Conservation (phyloP, 305 asterid genomes). For the Salvia sclarea region DNA sequence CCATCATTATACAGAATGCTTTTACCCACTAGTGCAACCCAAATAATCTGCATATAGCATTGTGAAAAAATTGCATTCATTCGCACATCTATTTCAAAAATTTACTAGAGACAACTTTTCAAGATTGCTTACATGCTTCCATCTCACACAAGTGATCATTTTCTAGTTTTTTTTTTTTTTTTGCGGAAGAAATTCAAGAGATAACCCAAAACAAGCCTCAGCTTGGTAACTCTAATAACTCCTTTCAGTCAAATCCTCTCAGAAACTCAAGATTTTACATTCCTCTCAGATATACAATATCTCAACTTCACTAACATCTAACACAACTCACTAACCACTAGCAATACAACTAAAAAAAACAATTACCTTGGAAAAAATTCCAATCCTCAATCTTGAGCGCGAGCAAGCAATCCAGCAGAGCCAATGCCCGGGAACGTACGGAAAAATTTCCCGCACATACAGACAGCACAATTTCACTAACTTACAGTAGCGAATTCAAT, state of each 20-base stretch:
- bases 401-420: conserved; percentile 42
- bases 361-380: conserved; percentile 42
- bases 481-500: conserved; percentile 20
- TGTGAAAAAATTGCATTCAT: conserved; percentile 28
- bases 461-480: conserved; percentile 1
- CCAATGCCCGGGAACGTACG: conserved; percentile 25
- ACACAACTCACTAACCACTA: conserved; percentile 6
- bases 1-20: conserved; percentile 46
- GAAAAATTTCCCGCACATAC: neutral
- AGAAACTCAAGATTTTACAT: neutral
- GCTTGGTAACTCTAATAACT: neutral
- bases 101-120: conserved; percentile 19
- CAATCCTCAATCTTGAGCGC: conserved; percentile 36
- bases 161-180: too few relatives aligned
- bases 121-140: conserved; percentile 1
- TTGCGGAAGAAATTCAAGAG: neutral
- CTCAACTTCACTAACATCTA: neutral
- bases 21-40: conserved; percentile 30
- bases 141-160: neutral
- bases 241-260: neutral
- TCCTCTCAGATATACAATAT: neutral
- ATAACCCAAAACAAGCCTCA: neutral
- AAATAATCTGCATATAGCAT: conserved; percentile 45
- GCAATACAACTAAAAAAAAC: conserved; percentile 22
- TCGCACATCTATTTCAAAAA: conserved; percentile 25